A percentile compares a stretch with the other conserved stretches of the same genome.
Evolutionary conservation across 2,329 filamentous ascomycete genomes (phyloP).

Genomic region (Fusarium guadeloupense): DNA sequence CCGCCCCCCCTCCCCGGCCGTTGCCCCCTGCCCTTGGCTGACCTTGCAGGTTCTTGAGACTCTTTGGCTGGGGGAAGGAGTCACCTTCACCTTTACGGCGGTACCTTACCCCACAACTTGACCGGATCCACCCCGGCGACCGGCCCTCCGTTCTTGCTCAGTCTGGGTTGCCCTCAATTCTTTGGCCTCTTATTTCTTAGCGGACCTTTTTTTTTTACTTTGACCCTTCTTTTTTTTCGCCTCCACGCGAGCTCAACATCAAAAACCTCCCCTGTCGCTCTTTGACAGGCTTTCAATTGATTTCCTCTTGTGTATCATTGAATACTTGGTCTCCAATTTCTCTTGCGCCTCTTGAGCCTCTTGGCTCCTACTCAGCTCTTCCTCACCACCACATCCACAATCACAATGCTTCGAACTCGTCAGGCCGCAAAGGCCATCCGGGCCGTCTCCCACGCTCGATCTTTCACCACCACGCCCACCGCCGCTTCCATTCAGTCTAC

Average conservation of each 20-base stretch:
- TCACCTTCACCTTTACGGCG: conserved; percentile 17
- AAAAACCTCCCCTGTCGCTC: conserved; percentile 10
- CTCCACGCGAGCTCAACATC: conserved; percentile 9
- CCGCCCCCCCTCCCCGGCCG: too few relatives aligned
- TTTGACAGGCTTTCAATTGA: conserved; percentile 31
- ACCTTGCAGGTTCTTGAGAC: conserved; percentile 6
- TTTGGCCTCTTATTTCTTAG: conserved; percentile 9
- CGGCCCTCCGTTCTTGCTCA: conserved; percentile 35
- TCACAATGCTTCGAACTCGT: conserved; percentile 22
- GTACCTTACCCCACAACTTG: conserved; percentile 33
- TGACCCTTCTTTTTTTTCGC: conserved; percentile 18
- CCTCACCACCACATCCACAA: conserved; percentile 22
- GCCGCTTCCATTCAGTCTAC: conserved; percentile 48
- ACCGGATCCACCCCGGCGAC: conserved; percentile 34
- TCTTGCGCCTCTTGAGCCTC: conserved; percentile 12
- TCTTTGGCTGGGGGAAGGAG: conserved; percentile 26
- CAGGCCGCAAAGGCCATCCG: conserved; percentile 53
- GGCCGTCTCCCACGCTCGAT: conserved; percentile 54
- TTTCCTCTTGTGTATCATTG: conserved; percentile 5
- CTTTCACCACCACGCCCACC: conserved; percentile 53
- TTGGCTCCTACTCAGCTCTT: conserved; percentile 22
- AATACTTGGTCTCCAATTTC: conserved; percentile 5
- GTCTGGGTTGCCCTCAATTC: conserved; percentile 18
- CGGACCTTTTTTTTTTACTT: conserved; percentile 9
- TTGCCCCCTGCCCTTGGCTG: conserved; percentile 27